A percentile compares a stretch with the other conserved stretches of the same genome.
Evolutionary conservation across 495 filamentous ascomycete genomes (phyloP).

Genomic region (Podospora didyma): DNA sequence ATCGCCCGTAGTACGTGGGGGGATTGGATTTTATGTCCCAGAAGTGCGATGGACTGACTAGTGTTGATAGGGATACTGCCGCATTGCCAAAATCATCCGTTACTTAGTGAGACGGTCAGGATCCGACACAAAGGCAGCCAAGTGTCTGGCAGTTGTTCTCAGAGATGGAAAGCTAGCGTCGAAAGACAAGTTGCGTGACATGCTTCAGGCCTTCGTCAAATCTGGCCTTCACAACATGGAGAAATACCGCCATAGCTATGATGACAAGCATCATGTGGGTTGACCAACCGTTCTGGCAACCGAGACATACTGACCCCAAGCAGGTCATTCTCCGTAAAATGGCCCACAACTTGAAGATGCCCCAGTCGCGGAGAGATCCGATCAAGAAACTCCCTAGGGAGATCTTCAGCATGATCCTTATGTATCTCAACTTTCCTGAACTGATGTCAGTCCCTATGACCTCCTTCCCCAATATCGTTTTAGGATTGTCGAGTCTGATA

Average conservation of each 20-base stretch:
- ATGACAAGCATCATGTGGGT: slow-evolving; percentile 16
- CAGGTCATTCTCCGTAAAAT: slow-evolving; percentile 20
- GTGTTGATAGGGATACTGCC: slow-evolving; percentile 23
- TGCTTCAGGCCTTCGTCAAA: slow-evolving; percentile 14
- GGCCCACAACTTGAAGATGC: slow-evolving; percentile 14
- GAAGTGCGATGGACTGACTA: neutral
- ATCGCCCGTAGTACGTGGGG: slow-evolving; percentile 16
- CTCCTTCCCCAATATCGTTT: neutral
- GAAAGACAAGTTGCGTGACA: slow-evolving; percentile 1
- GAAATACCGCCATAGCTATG: slow-evolving; percentile 3
- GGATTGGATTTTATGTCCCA: neutral
- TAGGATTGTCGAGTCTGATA: neutral
- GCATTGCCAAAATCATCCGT: slow-evolving; percentile 19
- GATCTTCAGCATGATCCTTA: slow-evolving; percentile 18
- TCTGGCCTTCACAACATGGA: slow-evolving; percentile 11
- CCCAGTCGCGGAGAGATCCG: slow-evolving; percentile 16
- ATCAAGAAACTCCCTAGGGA: slow-evolving; percentile 20
- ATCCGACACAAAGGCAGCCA: neutral
- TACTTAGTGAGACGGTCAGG: slow-evolving; percentile 7
- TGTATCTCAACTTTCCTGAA: slow-evolving; percentile 8
- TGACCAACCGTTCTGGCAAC: neutral
- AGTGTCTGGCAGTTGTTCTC: slow-evolving; percentile 9
- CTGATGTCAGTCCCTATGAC: slow-evolving; percentile 14
- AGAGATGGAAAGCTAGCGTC: slow-evolving; percentile 2
- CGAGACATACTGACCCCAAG: neutral